A percentile compares a stretch with the other conserved stretches of the same genome.
Conservation (phyloP, 495 filamentous ascomycete genomes). For the Xylaria nigripes region DNA sequence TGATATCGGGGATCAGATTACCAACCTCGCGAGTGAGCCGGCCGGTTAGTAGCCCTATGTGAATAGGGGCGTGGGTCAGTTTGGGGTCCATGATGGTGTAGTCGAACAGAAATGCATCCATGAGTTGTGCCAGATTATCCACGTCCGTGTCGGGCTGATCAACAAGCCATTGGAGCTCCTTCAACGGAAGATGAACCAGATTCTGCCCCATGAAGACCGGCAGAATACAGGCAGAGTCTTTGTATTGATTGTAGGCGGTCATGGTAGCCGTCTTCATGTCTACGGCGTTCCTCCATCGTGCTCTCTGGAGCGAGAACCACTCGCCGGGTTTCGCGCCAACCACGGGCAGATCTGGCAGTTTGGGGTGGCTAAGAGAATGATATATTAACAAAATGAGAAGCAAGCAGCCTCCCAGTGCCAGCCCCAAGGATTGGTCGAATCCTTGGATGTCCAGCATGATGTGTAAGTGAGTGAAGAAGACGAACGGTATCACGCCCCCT, state of each 20-base stretch:
- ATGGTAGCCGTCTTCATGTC: conserved; percentile 26
- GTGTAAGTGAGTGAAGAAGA: no score
- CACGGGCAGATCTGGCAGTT: conserved; percentile 21
- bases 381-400: background rate
- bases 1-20: conserved; percentile 31
- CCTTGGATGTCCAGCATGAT: background rate
- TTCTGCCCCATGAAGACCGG: conserved; percentile 18
- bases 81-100: conserved; percentile 29
- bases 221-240: conserved; percentile 19
- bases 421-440: background rate
- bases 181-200: conserved; percentile 11
- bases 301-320: conserved; percentile 31
- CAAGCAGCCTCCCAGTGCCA: background rate
- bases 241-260: conserved; percentile 20
- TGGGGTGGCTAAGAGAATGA: background rate
- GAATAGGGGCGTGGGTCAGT: conserved; percentile 27
- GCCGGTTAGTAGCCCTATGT: conserved; percentile 27
- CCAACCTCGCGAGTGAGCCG: conserved; percentile 35
- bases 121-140: conserved; percentile 18
- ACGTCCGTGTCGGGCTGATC: conserved; percentile 40
- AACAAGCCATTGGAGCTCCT: conserved; percentile 33
- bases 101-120: conserved; percentile 30
- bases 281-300: conserved; percentile 25
- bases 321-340: conserved; percentile 26
- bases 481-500: no score